Evolutionary conservation across 495 filamentous ascomycete genomes (phyloP), one percentile per base, ranked within the genome.

Genomic region (Aspergillus sparsus): DNA sequence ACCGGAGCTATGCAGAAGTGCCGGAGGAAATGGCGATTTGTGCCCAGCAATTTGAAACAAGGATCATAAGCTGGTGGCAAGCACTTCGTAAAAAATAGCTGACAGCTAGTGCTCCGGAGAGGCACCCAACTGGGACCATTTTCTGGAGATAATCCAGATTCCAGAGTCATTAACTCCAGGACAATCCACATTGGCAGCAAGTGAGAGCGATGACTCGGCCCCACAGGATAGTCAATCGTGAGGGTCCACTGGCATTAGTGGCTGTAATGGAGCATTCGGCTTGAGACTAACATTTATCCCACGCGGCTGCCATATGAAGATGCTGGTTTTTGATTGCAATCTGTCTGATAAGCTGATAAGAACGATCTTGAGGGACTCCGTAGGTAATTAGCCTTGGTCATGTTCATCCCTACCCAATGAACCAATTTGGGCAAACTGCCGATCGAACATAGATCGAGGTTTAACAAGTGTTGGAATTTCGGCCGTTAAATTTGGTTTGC

Each of bases 321-420:
- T 44, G 49, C 55, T 55, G 61, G 50, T 37, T 58, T 49, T 44
- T 42, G 10, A 41, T 50, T 46, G 13, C 33, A 33, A 49, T 37
- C 15, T n/a, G 3, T 16, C 41, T 54, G 67, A 70, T 70, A 70
- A 70, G 69, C 57, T 63, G 66, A 69, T 67, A 63, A 63, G 62
- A 62, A 47, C n/a, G 27, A 9, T 6, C n/a, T 18, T 10, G 15
- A 18, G 9, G 44, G 5, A 16, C 16, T 11, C 50, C 39, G 33
- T 42, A 41, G 49, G 64, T 74, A 64, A 74, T 74, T 68, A 37
- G 64, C 57, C 63, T 59, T 70, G 67, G 71, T 74, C 71, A 74
- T 65, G 37, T 45, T 15, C n/a, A 18, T 39, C 36, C 7, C 35
- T 8, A 41, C 42, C 13, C n/a, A 46, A 47, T 13, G 16, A 34